phyloP scores from a whole-genome alignment of 2,329 filamentous ascomycete genomes.

The Arthrobotrys iridis region DNA sequence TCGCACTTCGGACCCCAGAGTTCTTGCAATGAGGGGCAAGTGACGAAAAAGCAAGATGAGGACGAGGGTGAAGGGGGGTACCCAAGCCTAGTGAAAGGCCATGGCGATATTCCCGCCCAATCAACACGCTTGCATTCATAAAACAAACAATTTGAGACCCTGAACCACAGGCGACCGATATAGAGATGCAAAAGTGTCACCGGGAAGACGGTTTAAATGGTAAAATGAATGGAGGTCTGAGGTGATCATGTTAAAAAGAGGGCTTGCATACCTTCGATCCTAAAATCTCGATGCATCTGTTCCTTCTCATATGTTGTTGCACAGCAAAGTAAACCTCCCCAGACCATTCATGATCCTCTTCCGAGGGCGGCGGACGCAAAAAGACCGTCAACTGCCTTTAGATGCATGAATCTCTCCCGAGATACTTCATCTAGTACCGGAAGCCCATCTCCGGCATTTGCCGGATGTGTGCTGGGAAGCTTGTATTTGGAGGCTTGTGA shows the following conservation, averaged over 20 bases:
- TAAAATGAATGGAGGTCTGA: background rate
- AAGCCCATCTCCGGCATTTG: background rate
- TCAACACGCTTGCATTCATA: conserved; percentile 46
- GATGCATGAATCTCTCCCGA: conserved; percentile 7
- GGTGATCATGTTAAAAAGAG: background rate
- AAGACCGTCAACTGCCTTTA: background rate
- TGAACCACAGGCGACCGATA: background rate
- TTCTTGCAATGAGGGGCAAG: background rate
- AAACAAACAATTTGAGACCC: conserved; percentile 37
- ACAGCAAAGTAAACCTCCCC: background rate
- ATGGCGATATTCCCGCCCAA: conserved; percentile 29
- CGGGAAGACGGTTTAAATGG: background rate
- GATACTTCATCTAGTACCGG: background rate
- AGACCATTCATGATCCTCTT: background rate
- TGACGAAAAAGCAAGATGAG: conserved; percentile 41
- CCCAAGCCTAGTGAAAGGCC: background rate
- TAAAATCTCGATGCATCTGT: background rate
- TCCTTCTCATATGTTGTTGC: conserved; percentile 9
- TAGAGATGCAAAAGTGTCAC: background rate
- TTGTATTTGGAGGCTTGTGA: background rate
- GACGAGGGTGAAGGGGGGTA: background rate
- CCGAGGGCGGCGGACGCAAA: background rate
- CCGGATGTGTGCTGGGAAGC: background rate
- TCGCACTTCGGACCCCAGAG: conserved; percentile 47
- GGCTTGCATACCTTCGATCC: background rate